Conservation (phyloP, 2,329 filamentous ascomycete genomes). For the Scytalidium sp. region DNA sequence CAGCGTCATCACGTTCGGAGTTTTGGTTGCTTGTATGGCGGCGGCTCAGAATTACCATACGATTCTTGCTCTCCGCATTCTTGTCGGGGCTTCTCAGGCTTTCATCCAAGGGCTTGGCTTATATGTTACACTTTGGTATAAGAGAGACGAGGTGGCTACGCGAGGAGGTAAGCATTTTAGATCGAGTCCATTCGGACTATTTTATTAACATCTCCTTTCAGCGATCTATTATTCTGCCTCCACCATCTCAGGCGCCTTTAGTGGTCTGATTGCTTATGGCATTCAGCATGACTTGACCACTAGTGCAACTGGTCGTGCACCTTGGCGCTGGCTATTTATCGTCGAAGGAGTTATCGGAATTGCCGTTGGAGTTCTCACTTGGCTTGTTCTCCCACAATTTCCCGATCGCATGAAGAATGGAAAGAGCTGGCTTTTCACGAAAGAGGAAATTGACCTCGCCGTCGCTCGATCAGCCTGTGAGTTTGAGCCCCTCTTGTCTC, state of each 20-base stretch:
- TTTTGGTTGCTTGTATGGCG: background rate
- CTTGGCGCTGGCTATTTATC: slow-evolving; percentile 18
- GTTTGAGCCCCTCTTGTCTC: background rate
- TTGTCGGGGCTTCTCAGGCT: background rate
- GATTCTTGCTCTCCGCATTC: background rate
- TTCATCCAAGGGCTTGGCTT: background rate
- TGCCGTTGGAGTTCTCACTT: background rate
- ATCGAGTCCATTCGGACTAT: too few relatives aligned
- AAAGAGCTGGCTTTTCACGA: slow-evolving; percentile 7
- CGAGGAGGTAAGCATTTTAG: background rate
- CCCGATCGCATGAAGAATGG: background rate
- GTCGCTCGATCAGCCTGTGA: background rate
- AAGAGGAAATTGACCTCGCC: slow-evolving; percentile 7
- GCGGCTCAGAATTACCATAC: background rate
- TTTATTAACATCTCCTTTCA: too few relatives aligned
- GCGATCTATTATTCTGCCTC: slow-evolving; percentile 15
- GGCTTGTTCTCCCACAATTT: slow-evolving; percentile 4
- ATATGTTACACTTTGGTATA: background rate
- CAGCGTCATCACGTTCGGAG: background rate
- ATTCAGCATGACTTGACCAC: slow-evolving; percentile 8
- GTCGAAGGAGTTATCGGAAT: slow-evolving; percentile 23
- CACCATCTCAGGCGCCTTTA: slow-evolving; percentile 12
- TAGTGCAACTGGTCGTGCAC: slow-evolving; percentile 31
- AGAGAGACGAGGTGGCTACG: background rate
- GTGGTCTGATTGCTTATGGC: slow-evolving; percentile 16